phyloP scores from a whole-genome alignment of 2,329 filamentous ascomycete genomes.

The Arthrobotrys conoides region DNA sequence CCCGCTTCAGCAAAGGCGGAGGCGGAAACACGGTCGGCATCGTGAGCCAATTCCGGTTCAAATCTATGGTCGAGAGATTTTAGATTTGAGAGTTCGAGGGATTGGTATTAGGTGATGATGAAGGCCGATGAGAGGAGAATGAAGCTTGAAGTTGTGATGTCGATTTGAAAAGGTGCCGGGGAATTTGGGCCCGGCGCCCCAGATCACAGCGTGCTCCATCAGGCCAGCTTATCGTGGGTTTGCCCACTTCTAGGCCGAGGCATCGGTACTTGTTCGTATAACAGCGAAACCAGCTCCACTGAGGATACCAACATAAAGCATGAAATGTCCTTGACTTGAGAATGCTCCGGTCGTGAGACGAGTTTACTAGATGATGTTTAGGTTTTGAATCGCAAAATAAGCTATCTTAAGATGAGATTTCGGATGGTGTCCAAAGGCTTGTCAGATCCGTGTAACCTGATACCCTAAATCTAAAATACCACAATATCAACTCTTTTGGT shows the following conservation, averaged over 20 bases:
- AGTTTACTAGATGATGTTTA: not conserved
- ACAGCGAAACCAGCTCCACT: not conserved
- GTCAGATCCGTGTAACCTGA: not conserved
- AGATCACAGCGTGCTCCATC: not conserved
- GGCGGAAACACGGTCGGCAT: slow-evolving; percentile 55
- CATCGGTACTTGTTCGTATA: slow-evolving; percentile 13
- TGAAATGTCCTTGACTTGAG: not conserved
- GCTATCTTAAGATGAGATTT: not conserved
- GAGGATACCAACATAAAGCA: not conserved
- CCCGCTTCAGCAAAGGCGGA: slow-evolving; percentile 28
- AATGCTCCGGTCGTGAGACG: not conserved
- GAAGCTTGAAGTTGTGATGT: not conserved
- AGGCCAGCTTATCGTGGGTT: slow-evolving; percentile 5
- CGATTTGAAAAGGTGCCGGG: not conserved
- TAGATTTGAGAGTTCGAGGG: not conserved
- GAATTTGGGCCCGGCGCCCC: slow-evolving; percentile 15
- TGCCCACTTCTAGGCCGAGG: slow-evolving; percentile 1
- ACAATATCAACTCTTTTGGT: slow-evolving; percentile 11
- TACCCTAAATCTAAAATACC: not conserved
- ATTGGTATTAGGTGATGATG: not conserved
- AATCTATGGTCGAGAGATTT: not conserved
- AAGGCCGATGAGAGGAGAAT: not conserved
- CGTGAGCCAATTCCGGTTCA: not conserved
- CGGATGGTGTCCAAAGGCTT: not conserved
- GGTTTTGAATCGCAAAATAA: not conserved